phyloP scores from a whole-genome alignment of 352 stramenopile species.

The Globisporangium cystogenes region DNA sequence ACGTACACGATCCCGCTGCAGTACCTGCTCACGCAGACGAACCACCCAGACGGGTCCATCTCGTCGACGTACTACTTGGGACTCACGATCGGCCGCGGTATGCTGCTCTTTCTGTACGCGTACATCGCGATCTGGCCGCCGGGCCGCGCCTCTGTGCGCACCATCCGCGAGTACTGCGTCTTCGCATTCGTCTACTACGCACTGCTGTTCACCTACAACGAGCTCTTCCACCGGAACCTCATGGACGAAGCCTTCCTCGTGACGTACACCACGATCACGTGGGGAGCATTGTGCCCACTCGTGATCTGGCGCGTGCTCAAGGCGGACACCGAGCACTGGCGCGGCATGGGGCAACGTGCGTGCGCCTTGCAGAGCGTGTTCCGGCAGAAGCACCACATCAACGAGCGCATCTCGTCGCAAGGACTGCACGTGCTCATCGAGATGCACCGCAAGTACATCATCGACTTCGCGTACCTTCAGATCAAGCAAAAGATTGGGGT shows the following conservation, averaged over 20 bases:
- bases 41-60: neutral
- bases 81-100: slow-evolving; percentile 25
- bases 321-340: slow-evolving; percentile 45
- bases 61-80: slow-evolving; percentile 25
- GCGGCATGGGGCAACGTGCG: slow-evolving; percentile 29
- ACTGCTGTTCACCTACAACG: slow-evolving; percentile 30
- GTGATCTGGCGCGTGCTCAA: slow-evolving; percentile 43
- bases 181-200: slow-evolving; percentile 41
- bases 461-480: neutral
- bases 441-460: neutral
- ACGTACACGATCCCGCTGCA: slow-evolving; percentile 51
- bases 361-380: neutral
- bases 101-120: slow-evolving; percentile 40
- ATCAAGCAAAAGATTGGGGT: slow-evolving; percentile 13
- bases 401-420: slow-evolving; percentile 42
- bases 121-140: slow-evolving; percentile 26
- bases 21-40: neutral
- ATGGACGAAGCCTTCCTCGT: slow-evolving; percentile 28
- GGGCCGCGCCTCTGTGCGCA: slow-evolving; percentile 33
- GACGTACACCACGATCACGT: slow-evolving; percentile 36
- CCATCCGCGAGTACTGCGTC: slow-evolving; percentile 52
- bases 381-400: neutral
- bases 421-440: slow-evolving; percentile 19
- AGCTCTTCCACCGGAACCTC: slow-evolving; percentile 25
- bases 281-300: slow-evolving; percentile 37